These are phyloP conservation scores for Pythium volutum DNA, from an alignment of 352 stramenopile species.

Conservation along the genomic window DNA sequence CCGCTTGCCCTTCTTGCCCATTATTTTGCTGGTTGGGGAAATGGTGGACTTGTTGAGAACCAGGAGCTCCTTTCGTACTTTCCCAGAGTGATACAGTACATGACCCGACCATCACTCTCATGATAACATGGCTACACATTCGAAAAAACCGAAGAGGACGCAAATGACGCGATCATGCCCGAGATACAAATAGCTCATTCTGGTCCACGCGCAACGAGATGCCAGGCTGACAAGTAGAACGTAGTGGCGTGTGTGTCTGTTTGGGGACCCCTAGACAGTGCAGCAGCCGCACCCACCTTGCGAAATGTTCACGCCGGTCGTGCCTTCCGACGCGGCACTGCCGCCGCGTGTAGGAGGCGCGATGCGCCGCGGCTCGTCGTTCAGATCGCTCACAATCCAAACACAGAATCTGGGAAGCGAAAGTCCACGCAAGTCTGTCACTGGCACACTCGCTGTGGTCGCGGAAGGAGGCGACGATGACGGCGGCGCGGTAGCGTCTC, in stretches of 20 bases:
- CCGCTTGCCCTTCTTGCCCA: conserved; percentile 29
- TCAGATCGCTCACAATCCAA: conserved; percentile 9
- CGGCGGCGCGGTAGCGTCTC: neutral
- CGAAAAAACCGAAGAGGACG: neutral
- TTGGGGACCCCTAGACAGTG: too few species aligned
- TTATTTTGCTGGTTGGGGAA: conserved; percentile 2
- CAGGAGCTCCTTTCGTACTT: conserved; percentile 20
- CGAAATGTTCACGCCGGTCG: conserved; percentile 26
- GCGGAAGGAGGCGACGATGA: neutral
- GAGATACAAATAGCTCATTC: neutral
- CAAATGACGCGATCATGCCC: neutral
- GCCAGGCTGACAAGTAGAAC: too few species aligned
- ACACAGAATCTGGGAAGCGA: neutral
- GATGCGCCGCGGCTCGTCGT: neutral
- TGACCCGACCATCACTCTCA: conserved; percentile 9
- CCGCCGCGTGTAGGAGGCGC: neutral
- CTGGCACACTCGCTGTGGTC: neutral
- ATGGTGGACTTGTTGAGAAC: neutral
- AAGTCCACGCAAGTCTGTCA: neutral
- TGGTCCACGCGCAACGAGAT: neutral
- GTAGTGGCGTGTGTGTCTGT: too few species aligned
- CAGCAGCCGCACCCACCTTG: too few species aligned
- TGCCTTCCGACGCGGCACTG: neutral
- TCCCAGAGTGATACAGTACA: neutral
- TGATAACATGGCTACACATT: conserved; percentile 23